Evolutionary conservation across 129 eudicot species (phyloP).

Genomic region (Cynara cardunculus): DNA sequence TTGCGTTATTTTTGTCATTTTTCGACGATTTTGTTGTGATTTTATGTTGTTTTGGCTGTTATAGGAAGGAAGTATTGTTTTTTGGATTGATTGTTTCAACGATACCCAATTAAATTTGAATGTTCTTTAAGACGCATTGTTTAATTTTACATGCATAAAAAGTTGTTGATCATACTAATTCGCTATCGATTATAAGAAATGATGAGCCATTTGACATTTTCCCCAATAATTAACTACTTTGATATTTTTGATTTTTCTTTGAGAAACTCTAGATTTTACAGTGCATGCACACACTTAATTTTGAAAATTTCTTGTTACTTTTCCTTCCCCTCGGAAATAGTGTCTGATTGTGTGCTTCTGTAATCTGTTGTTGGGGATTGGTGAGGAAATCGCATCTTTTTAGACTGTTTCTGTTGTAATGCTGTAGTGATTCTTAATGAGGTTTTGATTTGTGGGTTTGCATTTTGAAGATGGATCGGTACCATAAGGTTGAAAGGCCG

Average conservation of each 20-base stretch:
- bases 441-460: conserved; percentile 15
- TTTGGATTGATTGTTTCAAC: not conserved
- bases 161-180: not conserved
- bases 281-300: not conserved
- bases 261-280: not conserved
- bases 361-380: not conserved
- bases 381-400: not conserved
- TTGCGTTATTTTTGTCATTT: not conserved
- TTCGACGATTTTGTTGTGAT: not conserved
- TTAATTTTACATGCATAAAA: not conserved
- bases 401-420: not conserved
- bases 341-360: not conserved
- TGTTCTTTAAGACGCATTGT: not conserved
- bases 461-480: conserved; percentile 70
- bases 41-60: not conserved
- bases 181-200: not conserved
- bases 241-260: not conserved
- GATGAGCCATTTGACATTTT: not conserved
- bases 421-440: not conserved
- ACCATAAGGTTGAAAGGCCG: conserved; percentile 87
- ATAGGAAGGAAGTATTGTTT: not conserved
- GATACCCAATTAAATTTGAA: not conserved
- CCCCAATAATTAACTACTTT: not conserved
- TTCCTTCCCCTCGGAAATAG: not conserved
- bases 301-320: not conserved